Conservation (phyloP, 495 filamentous ascomycete species). For the Penicillium egyptiacum region DNA sequence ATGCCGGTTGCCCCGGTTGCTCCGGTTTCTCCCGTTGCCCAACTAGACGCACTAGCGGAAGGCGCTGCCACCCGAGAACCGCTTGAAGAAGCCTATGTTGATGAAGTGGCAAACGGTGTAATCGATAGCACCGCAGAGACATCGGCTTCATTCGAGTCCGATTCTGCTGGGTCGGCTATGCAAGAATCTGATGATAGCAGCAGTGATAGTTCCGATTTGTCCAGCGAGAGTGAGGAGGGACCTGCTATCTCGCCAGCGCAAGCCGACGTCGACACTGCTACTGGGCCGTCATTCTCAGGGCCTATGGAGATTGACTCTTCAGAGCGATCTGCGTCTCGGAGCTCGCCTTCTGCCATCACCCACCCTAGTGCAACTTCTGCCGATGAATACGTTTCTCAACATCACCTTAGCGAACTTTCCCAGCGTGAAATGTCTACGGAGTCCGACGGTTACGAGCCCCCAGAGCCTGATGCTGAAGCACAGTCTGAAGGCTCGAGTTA, state of each 20-base stretch:
- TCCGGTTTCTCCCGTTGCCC: background rate
- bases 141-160: constrained; percentile 23
- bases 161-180: constrained; percentile 43
- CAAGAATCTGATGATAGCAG: constrained; percentile 40
- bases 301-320: constrained; percentile 3
- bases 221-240: constrained; percentile 25
- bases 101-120: constrained; percentile 10
- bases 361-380: constrained; percentile 4
- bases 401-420: constrained; percentile 11
- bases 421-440: constrained; percentile 33
- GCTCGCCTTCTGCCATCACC: background rate
- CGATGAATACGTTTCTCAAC: constrained; percentile 14
- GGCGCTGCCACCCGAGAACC: background rate
- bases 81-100: background rate
- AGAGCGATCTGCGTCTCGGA: background rate
- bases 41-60: background rate
- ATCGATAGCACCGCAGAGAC: constrained; percentile 2
- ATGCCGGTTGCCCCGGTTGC: background rate
- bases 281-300: background rate
- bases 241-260: background rate
- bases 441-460: constrained; percentile 60
- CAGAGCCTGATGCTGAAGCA: constrained; percentile 45
- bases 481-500: constrained; percentile 36
- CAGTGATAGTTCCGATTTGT: constrained; percentile 20
- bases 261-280: background rate